Evolutionary conservation across 768 basidiomycete genomes (phyloP).

Genomic region (Postia placenta): DNA sequence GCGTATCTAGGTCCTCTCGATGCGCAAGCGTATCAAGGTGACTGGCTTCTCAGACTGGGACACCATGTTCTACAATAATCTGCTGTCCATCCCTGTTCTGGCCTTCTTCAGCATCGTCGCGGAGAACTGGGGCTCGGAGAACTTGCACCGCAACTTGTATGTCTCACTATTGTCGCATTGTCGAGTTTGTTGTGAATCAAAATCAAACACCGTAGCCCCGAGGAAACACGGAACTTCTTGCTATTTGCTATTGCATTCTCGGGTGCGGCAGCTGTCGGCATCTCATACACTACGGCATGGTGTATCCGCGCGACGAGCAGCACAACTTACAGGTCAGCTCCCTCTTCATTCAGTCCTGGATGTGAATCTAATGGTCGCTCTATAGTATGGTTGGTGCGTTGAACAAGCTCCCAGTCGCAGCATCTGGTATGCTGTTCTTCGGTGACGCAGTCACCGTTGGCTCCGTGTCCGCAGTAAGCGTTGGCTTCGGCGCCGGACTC

Average conservation of each 20-base stretch:
- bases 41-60: constrained; percentile 99
- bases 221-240: constrained; percentile 69
- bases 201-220: constrained; percentile 52
- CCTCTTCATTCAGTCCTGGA: not conserved
- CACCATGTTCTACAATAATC: constrained; percentile 98
- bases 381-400: constrained; percentile 91
- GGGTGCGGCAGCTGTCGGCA: constrained; percentile 95
- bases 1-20: constrained; percentile 74
- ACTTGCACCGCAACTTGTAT: constrained; percentile 83
- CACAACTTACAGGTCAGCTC: constrained; percentile 90
- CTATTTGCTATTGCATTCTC: constrained; percentile 90
- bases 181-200: not conserved
- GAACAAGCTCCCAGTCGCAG: constrained; percentile 97
- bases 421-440: constrained; percentile 98
- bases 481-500: constrained; percentile 89
- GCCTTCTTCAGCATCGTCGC: constrained; percentile 72
- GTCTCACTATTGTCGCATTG: constrained; percentile 31
- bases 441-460: constrained; percentile 85
- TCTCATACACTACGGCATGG: constrained; percentile 99
- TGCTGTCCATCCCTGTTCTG: constrained; percentile 90
- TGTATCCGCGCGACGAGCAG: constrained; percentile 94
- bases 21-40: constrained; percentile 93
- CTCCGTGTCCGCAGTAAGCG: constrained; percentile 79
- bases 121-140: constrained; percentile 86
- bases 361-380: not conserved